Evolutionary conservation across 768 basidiomycete species (phyloP), one percentile per base, ranked within the genome.

Genomic region (Gloeophyllum trabeum): DNA sequence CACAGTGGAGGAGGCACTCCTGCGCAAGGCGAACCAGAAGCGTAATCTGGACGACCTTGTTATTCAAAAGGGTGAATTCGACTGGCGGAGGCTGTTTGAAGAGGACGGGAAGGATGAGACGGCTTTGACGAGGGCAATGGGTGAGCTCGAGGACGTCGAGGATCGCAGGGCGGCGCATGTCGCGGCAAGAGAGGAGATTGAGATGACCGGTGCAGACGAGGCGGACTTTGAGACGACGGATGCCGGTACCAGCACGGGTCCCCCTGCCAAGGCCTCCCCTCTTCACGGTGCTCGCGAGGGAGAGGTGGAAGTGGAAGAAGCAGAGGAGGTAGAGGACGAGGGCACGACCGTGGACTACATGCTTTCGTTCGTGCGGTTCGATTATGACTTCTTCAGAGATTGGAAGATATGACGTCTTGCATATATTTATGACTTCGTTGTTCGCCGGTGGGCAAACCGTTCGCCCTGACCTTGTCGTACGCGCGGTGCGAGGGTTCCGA

Each of bases 1-100:
- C 60, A 93, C 93, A 0, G 90, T 98, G 24, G 93, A 98, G 60
- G 93, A 97, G 61, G 89, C 91, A 40, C 86, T 98, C 76, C 74
- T 98, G 24, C 81, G 82, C 47, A 96, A 94, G 58, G 93, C 93
- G n/a, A 93, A 98, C 51, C 93, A 98, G 64, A 98, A 98, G 61
- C 81, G 92, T 40, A 78, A 83, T 6, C 66, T 98, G 44, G 90
- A 96, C 56, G 81, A 76, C 46, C 69, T 96, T 40, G 90, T 97
- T 51, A 96, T 97, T 43, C 89, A 92, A 56, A 80, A 79, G 53
- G 93, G 93, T 36, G 88, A 85, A 58, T 97, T 97, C 54, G 91
- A 96, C 60, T 94, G 92, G 92, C 76, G 89, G 39, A 72, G 82
- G 30, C 64, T 94, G 47, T 77, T 96, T 53, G 71, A 67, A 28